Conservation (phyloP, 495 filamentous ascomycete genomes). For the Barbatosphaeria neglecta region DNA sequence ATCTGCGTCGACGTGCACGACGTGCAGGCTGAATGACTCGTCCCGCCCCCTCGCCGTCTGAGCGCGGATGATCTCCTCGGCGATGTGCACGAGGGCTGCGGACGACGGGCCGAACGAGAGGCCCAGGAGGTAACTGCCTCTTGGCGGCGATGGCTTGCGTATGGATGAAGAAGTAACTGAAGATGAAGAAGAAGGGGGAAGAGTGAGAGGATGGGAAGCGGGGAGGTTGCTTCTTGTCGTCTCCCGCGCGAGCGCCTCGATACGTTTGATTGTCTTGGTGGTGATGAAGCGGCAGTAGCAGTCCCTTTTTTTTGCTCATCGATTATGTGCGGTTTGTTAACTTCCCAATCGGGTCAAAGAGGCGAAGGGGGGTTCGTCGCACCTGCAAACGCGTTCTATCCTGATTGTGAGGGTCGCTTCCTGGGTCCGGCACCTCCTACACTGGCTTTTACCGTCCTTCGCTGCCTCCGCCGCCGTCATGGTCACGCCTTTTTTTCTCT, state of each 20-base stretch:
- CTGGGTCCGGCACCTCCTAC: slow-evolving; percentile 26
- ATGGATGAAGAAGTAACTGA: neutral
- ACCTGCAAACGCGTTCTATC: slow-evolving; percentile 27
- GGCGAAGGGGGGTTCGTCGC: slow-evolving; percentile 5
- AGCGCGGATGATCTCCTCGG: slow-evolving; percentile 53
- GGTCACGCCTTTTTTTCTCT: neutral
- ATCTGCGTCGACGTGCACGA: slow-evolving; percentile 51
- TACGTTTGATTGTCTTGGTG: slow-evolving; percentile 4
- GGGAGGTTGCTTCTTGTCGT: slow-evolving; percentile 39
- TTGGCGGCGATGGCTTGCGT: neutral
- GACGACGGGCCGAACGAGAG: slow-evolving; percentile 80
- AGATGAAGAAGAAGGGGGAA: neutral
- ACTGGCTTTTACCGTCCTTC: slow-evolving; percentile 7
- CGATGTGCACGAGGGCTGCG: slow-evolving; percentile 60
- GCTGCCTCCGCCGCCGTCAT: slow-evolving; percentile 4
- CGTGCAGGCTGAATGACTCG: slow-evolving; percentile 51
- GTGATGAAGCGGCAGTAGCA: slow-evolving; percentile 4
- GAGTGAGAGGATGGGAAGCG: too few relatives aligned
- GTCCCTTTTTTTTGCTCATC: neutral
- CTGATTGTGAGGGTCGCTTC: slow-evolving; percentile 24
- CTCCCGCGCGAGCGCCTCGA: neutral
- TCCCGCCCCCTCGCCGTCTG: slow-evolving; percentile 44
- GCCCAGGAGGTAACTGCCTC: slow-evolving; percentile 54
- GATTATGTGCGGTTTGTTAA: neutral
- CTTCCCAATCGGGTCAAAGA: neutral